Evolutionary conservation across 805 yeast species (phyloP), one percentile per base, ranked within the genome.

Genomic region (Candida hispaniensis): DNA sequence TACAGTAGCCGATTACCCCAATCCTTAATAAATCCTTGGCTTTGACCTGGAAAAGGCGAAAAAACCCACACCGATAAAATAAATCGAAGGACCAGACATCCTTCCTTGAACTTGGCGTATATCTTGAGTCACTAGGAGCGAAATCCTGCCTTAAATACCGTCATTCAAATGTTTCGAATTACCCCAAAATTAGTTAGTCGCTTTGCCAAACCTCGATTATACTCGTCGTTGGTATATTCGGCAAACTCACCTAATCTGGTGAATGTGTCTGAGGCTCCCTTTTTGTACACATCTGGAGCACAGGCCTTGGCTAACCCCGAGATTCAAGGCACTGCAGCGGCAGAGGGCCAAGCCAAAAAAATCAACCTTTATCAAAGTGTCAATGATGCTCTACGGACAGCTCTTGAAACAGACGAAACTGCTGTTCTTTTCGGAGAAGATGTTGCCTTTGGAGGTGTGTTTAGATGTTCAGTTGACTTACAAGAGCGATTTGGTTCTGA

Each of bases 371-470:
- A 50, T 41, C 50, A 47, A 70, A 78, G 94, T 9, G 86, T 85
- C 39, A 79, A 94, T 71, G 94, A 83, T 50, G 96, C 94, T 16
- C 61, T 85, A 50, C 78, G 83, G 62, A 63, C 75, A 35, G 95
- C 93, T 60, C 66, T 85, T 58, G 95, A 85, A 60, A 71, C 86
- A 44, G 95, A 85, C 55, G 88, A 81, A 44, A 79, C 73, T 45
- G 94, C 88, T 19, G 81, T 80, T 61, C 58, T 85, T 48, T 73
- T 85, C 63, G 96, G 96, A 60, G 95, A 85, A 63, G 96, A 85
- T 63, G 94, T 85, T 43, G 95, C 94, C 21, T 85, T 85, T 60
- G 83, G 88, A 49, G 96, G 96, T 65, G 96, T 94, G 34, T 85
- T 85, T 63, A 79, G 88, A 60, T 75, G 88, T 50, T 75, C 94